Evolutionary conservation across 352 stramenopile species (phyloP).

Genomic region (Phytophthora colocasiae): DNA sequence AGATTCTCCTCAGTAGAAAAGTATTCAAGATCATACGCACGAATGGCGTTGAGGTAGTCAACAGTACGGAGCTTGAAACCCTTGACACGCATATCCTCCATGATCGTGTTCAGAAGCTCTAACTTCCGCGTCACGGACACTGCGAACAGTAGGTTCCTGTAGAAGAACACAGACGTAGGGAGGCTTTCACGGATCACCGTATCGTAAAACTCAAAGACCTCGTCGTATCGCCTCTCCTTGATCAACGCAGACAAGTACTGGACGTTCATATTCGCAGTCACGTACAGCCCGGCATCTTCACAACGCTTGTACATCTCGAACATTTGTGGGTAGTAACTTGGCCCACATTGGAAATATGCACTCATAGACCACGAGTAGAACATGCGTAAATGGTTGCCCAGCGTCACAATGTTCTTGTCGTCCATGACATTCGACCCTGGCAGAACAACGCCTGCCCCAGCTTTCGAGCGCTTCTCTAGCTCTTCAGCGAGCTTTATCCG

Average conservation of each 20-base stretch:
- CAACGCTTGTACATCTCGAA: slow-evolving; percentile 59
- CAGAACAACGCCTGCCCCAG: slow-evolving; percentile 30
- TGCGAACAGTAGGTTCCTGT: slow-evolving; percentile 61
- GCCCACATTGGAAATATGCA: slow-evolving; percentile 36
- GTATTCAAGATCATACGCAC: slow-evolving; percentile 57
- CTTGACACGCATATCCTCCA: slow-evolving; percentile 77
- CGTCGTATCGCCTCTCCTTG: slow-evolving; percentile 38
- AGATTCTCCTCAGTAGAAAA: slow-evolving; percentile 35
- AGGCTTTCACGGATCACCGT: slow-evolving; percentile 45
- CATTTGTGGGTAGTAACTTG: slow-evolving; percentile 36
- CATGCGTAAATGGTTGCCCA: slow-evolving; percentile 57
- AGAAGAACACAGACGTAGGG: slow-evolving; percentile 70
- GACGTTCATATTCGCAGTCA: slow-evolving; percentile 72
- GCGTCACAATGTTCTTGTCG: slow-evolving; percentile 40
- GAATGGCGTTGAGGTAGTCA: slow-evolving; percentile 63
- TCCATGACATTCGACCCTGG: slow-evolving; percentile 44
- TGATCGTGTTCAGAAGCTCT: slow-evolving; percentile 40
- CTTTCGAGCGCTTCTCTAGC: slow-evolving; percentile 36
- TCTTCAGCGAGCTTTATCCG: slow-evolving; percentile 46
- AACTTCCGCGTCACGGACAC: slow-evolving; percentile 38
- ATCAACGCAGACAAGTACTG: slow-evolving; percentile 63
- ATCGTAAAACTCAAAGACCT: slow-evolving; percentile 61
- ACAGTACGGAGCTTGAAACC: slow-evolving; percentile 62
- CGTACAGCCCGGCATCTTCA: slow-evolving; percentile 49
- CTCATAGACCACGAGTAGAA: slow-evolving; percentile 78